Percentiles rank a stretch among this genome's conserved stretches.
These are phyloP conservation scores for Fraxinus xanthoxyloides DNA, from an alignment of 305 asterid genomes.

Conservation along the genomic window DNA sequence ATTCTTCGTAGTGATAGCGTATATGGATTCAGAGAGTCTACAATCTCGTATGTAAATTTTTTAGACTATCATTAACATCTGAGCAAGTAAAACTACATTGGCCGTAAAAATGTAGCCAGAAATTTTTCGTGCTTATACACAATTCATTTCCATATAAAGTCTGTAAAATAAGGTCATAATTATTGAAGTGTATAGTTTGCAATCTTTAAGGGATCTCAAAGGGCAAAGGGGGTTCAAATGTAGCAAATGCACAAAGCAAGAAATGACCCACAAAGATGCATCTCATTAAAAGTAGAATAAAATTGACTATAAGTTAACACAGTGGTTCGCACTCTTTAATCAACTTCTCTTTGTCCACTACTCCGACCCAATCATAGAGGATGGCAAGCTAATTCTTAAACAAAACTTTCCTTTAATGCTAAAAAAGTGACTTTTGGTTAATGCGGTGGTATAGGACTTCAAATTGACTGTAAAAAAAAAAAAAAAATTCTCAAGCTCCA, in stretches of 20 bases:
- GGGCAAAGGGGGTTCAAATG: constrained; percentile 39
- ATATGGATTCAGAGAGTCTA: neutral
- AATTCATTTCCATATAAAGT: constrained; percentile 1
- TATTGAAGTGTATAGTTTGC: constrained; percentile 27
- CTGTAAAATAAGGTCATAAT: neutral
- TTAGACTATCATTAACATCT: neutral
- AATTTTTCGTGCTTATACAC: constrained; percentile 20
- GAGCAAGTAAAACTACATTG: neutral
- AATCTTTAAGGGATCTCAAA: constrained; percentile 32
- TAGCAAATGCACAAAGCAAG: constrained; percentile 26
- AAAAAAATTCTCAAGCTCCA: neutral
- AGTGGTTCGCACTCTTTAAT: neutral
- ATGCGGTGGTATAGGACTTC: constrained; percentile 17
- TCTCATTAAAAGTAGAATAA: constrained; percentile 25
- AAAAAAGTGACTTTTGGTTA: neutral
- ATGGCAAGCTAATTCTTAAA: neutral
- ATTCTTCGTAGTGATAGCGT: constrained; percentile 43
- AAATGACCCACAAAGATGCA: constrained; percentile 33
- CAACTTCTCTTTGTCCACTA: neutral
- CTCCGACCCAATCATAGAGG: neutral
- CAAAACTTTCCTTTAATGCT: neutral
- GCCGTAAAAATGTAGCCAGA: constrained; percentile 31
- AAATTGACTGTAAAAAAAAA: too few relatives aligned
- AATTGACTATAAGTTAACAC: constrained; percentile 32
- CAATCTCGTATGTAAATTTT: neutral